A percentile compares a stretch with the other conserved stretches of the same genome.
Conservation (phyloP, 108 stramenopile species). For the Cyclostephanos tholiformis region DNA sequence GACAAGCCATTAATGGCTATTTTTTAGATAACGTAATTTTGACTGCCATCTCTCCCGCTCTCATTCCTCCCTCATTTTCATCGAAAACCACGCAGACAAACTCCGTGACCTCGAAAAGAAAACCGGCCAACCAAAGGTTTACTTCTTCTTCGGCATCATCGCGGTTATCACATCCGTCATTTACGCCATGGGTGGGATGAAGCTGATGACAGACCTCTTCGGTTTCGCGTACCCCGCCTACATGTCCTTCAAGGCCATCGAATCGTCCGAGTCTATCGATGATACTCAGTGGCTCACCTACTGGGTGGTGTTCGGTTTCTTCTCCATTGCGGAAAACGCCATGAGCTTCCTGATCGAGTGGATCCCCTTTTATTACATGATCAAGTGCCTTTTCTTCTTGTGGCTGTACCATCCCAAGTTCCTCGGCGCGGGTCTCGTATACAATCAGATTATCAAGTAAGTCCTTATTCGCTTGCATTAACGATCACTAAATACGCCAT, state of each 20-base stretch:
- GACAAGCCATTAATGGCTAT: background rate
- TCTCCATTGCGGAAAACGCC: slow-evolving; percentile 69
- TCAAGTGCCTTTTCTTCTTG: slow-evolving; percentile 74
- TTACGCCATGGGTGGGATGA: slow-evolving; percentile 67
- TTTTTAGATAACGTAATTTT: background rate
- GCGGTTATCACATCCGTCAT: slow-evolving; percentile 43
- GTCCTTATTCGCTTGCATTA: slow-evolving; percentile 10
- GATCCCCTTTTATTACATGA: slow-evolving; percentile 84
- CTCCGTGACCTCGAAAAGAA: slow-evolving; percentile 78
- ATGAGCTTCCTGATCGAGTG: slow-evolving; percentile 53
- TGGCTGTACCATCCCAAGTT: slow-evolving; percentile 89
- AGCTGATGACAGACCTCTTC: slow-evolving; percentile 84
- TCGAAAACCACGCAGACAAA: slow-evolving; percentile 56
- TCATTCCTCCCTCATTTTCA: background rate
- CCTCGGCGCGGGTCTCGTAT: slow-evolving; percentile 75
- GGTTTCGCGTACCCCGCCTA: slow-evolving; percentile 96
- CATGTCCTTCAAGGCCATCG: slow-evolving; percentile 97
- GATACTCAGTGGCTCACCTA: slow-evolving; percentile 97
- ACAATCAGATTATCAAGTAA: slow-evolving; percentile 62
- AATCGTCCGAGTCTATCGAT: slow-evolving; percentile 66
- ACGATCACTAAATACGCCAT: background rate
- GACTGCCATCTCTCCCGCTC: slow-evolving; percentile 9
- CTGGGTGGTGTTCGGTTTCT: slow-evolving; percentile 93
- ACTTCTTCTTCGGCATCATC: slow-evolving; percentile 62
- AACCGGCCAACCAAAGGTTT: slow-evolving; percentile 78